Base-by-base conservation (phyloP, 352 stramenopile genomes). In the Phytopythium helicoides region DNA sequence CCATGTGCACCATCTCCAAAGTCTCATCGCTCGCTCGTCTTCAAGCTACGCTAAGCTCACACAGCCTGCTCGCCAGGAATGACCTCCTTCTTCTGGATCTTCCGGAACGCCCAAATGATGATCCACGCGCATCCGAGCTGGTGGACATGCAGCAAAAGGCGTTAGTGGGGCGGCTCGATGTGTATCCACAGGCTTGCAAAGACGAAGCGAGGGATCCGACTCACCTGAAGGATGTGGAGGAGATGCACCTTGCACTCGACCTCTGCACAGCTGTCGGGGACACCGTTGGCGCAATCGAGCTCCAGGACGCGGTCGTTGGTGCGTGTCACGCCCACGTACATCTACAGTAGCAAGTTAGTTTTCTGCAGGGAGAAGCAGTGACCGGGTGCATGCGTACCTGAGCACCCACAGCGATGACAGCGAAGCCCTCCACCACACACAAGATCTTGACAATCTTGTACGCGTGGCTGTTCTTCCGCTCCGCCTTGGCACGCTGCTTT, bases 211-310 rank as follows among this genome's bases (percentile, higher is more conserved):
- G 6, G 28, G 28, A 33, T 33, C 28, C 28, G 9, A 9, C 28
- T 22, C 46, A 63, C 52, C 58, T 80, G 67, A 6, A 75, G 60
- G 1, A 39, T 44, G 48, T 81, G 67, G 35, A 81, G 47, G 3
- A 66, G 38, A 21, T 57, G 68, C 49, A 71, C 51, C 33, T 60
- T 60, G n/a, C 54, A 35, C 11, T 35, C 37, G 36, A 88, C 47
- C 16, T 64, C 48, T 15, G 75, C 67, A 41, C 74, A 88, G 19
- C 68, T 33, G 28, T 33, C 28, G 28, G 28, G 11, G n/a, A 64
- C 25, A 25, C 74, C 77, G 47, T 86, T 86, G 9, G 77, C 74
- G 34, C 74, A 88, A 2, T 68, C 70, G 7, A 88, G 60, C 50
- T 83, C 77, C 22, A 56, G 16, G 7, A 52, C 40, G 15, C 46